A percentile compares a stretch with the other conserved stretches of the same genome.
phyloP scores from a whole-genome alignment of 345 rosid genomes.

The Luvunga scandens region DNA sequence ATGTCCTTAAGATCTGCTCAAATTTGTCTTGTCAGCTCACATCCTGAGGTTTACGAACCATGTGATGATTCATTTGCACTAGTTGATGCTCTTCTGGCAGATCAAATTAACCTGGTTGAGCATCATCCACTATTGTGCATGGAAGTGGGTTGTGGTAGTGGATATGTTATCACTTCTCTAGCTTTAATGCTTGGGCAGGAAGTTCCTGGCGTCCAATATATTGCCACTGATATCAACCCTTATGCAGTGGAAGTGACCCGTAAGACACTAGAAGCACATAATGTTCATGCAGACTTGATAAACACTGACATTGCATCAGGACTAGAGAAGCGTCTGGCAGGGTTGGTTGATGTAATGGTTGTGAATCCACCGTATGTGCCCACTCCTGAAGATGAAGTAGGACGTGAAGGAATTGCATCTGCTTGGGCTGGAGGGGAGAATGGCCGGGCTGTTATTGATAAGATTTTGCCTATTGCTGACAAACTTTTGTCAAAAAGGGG shows the following conservation, averaged over 20 bases:
- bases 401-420: slow-evolving; percentile 56
- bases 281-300: slow-evolving; percentile 64
- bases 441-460: slow-evolving; percentile 59
- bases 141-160: slow-evolving; percentile 88
- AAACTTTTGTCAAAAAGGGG: slow-evolving; percentile 66
- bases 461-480: slow-evolving; percentile 59
- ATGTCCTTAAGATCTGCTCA: slow-evolving; percentile 58
- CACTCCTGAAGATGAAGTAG: slow-evolving; percentile 87
- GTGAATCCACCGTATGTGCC: slow-evolving; percentile 98
- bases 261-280: slow-evolving; percentile 68
- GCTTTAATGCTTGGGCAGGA: slow-evolving; percentile 63
- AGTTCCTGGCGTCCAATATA: slow-evolving; percentile 33
- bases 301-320: slow-evolving; percentile 60
- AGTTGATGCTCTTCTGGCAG: slow-evolving; percentile 86
- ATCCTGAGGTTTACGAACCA: slow-evolving; percentile 86
- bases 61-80: slow-evolving; percentile 92
- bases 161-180: slow-evolving; percentile 79
- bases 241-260: slow-evolving; percentile 57
- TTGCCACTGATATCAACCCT: slow-evolving; percentile 73
- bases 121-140: slow-evolving; percentile 63
- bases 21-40: slow-evolving; percentile 75
- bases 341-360: slow-evolving; percentile 70
- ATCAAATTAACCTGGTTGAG: slow-evolving; percentile 47
- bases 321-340: slow-evolving; percentile 61
- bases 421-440: slow-evolving; percentile 97